Evolutionary conservation across 345 rosid species (phyloP).

Genomic region (Heritiera littoralis): DNA sequence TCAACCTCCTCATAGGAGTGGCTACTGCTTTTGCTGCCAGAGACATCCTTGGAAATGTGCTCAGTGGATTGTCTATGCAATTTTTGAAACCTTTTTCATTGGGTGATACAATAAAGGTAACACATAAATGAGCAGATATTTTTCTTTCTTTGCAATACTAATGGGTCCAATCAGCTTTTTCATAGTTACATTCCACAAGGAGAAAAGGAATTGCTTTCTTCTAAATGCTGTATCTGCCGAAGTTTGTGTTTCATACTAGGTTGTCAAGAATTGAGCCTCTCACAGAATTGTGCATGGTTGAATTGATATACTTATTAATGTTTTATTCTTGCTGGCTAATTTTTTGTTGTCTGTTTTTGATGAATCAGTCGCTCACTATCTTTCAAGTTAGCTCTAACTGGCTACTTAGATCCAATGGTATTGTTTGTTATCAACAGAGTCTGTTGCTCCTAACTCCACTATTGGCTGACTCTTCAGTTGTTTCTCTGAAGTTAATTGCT

Average conservation of each 20-base stretch:
- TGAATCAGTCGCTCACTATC: background rate
- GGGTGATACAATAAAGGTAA: slow-evolving; percentile 94
- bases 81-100: slow-evolving; percentile 85
- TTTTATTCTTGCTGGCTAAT: background rate
- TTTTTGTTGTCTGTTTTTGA: background rate
- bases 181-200: background rate
- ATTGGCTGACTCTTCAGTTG: background rate
- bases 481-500: background rate
- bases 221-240: background rate
- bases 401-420: background rate
- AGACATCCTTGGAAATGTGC: slow-evolving; percentile 90
- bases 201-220: background rate
- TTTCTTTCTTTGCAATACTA: background rate
- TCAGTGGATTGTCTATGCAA: slow-evolving; percentile 87
- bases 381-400: background rate
- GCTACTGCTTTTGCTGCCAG: slow-evolving; percentile 97
- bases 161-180: background rate
- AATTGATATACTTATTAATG: too few relatives aligned
- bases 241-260: background rate
- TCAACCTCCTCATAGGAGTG: slow-evolving; percentile 58
- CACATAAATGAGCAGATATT: background rate
- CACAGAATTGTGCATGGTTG: background rate
- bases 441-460: background rate
- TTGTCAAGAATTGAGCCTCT: background rate
- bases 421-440: background rate